Evolutionary conservation across 2,329 filamentous ascomycete species (phyloP).

Genomic region (Eutypella sp.): DNA sequence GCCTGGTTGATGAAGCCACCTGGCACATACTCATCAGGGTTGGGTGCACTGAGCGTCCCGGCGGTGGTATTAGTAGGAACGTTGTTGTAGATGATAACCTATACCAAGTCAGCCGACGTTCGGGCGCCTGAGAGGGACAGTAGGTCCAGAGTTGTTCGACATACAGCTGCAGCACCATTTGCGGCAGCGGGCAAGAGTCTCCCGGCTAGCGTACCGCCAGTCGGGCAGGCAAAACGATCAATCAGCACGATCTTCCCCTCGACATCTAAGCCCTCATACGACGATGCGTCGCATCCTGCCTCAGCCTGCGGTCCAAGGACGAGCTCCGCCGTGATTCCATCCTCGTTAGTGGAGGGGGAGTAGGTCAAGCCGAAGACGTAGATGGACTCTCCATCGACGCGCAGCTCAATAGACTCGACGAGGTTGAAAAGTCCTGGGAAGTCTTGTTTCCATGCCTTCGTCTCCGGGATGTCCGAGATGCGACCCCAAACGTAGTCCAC

Average conservation of each 20-base stretch:
- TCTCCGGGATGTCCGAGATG: constrained; percentile 33
- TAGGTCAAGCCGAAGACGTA: constrained; percentile 39
- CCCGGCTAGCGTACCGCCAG: constrained; percentile 34
- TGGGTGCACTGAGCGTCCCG: constrained; percentile 32
- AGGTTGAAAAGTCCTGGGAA: constrained; percentile 40
- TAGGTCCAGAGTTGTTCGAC: constrained; percentile 7
- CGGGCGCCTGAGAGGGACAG: background rate
- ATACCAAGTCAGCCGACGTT: background rate
- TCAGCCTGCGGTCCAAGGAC: constrained; percentile 34
- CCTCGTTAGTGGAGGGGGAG: constrained; percentile 40
- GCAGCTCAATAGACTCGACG: constrained; percentile 36
- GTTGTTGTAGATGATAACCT: constrained; percentile 37
- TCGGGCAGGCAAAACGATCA: constrained; percentile 34
- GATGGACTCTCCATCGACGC: constrained; percentile 29
- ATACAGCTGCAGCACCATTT: constrained; percentile 31
- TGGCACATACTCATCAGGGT: constrained; percentile 29
- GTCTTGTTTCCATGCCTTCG: constrained; percentile 40
- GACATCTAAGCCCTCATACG: constrained; percentile 33
- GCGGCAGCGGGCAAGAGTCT: constrained; percentile 24
- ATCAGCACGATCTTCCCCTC: constrained; percentile 35
- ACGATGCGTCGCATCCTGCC: constrained; percentile 31
- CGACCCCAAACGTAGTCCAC: constrained; percentile 45
- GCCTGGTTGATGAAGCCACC: constrained; percentile 36
- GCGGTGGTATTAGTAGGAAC: constrained; percentile 31
- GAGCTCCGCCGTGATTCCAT: constrained; percentile 36